A percentile compares a stretch with the other conserved stretches of the same genome.
Evolutionary conservation across 345 rosid species (phyloP).

Genomic region (Boechera divaricarpa): DNA sequence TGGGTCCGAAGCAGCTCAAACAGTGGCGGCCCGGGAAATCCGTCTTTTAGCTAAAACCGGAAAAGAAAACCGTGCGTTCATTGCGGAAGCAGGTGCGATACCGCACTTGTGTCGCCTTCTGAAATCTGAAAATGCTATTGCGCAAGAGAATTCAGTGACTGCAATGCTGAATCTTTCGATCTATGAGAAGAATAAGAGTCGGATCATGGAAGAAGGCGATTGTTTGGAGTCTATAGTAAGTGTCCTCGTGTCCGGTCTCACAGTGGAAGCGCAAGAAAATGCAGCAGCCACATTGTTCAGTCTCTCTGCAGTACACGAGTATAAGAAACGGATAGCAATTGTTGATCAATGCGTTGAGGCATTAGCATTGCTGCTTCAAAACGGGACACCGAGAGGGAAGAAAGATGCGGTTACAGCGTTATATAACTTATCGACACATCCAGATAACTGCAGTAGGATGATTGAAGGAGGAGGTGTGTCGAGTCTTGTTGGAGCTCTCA

Average conservation of each 20-base stretch:
- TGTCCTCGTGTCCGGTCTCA: conserved; percentile 71
- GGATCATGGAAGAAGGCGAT: conserved; percentile 78
- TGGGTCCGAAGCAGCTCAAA: conserved; percentile 69
- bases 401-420: conserved; percentile 95
- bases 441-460: conserved; percentile 79
- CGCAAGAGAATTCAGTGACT: conserved; percentile 91
- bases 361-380: conserved; percentile 64
- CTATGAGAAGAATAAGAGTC: conserved; percentile 81
- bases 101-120: conserved; percentile 71
- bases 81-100: conserved; percentile 92
- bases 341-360: conserved; percentile 78
- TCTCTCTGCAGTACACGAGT: conserved; percentile 86
- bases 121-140: conserved; percentile 61
- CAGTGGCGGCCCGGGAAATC: conserved; percentile 79
- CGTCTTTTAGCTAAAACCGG: conserved; percentile 89
- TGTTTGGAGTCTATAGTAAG: conserved; percentile 76
- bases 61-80: conserved; percentile 81
- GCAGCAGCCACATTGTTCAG: conserved; percentile 96
- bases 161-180: conserved; percentile 92
- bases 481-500: conserved; percentile 72
- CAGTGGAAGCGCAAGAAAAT: conserved; percentile 87
- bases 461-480: conserved; percentile 78
- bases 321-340: conserved; percentile 82
- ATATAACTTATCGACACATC: conserved; percentile 84
- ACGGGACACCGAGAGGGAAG: conserved; percentile 85